A percentile compares a stretch with the other conserved stretches of the same genome.
Conservation (phyloP, 1,139 yeast species). For the Insectozyma bohioensis region DNA sequence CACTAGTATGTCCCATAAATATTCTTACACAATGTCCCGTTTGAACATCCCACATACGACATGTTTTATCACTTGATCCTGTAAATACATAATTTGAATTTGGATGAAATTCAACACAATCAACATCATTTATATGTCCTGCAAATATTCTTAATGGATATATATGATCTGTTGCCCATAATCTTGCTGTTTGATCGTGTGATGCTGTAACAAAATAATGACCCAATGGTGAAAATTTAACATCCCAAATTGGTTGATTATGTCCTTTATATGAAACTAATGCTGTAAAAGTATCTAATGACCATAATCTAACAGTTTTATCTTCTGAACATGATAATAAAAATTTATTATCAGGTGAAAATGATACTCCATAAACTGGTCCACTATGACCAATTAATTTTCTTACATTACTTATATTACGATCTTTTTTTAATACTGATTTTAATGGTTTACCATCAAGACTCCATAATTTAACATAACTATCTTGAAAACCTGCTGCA, state of each 20-base stretch:
- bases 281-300: conserved; percentile 85
- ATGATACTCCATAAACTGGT: conserved; percentile 85
- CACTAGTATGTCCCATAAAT: conserved; percentile 92
- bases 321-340: conserved; percentile 87
- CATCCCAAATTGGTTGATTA: conserved; percentile 97
- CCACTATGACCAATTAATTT: conserved; percentile 92
- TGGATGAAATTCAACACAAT: conserved; percentile 93
- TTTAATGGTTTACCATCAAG: conserved; percentile 84
- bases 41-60: conserved; percentile 97
- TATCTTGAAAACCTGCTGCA: conserved; percentile 94
- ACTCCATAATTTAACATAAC: conserved; percentile 88
- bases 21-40: conserved; percentile 88
- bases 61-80: conserved; percentile 92
- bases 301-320: conserved; percentile 90
- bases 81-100: conserved; percentile 92
- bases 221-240: conserved; percentile 89
- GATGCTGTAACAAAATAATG: conserved; percentile 98
- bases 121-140: conserved; percentile 96
- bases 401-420: conserved; percentile 43
- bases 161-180: conserved; percentile 98
- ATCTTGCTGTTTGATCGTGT: conserved; percentile 94
- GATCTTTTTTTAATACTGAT: conserved; percentile 64
- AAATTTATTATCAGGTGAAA: conserved; percentile 86
- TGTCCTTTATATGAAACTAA: conserved; percentile 96
- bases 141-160: conserved; percentile 95